phyloP scores from a whole-genome alignment of 1,284 basidiomycete species.

The Fistulinella cinereoalba region DNA sequence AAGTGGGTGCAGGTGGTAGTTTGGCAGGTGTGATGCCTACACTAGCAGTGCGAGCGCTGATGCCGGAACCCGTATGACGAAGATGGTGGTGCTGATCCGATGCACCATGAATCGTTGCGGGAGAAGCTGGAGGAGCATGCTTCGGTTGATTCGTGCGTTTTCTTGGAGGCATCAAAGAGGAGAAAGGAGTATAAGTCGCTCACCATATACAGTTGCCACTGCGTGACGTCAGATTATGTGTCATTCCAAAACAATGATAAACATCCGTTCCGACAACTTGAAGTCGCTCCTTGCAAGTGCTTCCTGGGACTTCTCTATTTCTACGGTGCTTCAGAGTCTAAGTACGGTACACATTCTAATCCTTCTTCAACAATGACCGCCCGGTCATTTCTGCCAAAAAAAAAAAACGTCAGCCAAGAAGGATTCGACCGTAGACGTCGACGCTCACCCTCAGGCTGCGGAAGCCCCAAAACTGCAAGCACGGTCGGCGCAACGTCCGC shows the following conservation, averaged over 20 bases:
- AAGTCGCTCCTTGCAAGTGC: too few relatives aligned
- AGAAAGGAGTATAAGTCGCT: neutral
- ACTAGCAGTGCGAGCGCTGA: conserved; percentile 5
- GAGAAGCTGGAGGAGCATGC: conserved; percentile 4
- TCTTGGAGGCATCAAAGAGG: conserved; percentile 17
- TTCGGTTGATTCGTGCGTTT: conserved; percentile 18
- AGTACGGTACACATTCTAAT: conserved; percentile 18
- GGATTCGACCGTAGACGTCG: neutral
- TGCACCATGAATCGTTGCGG: conserved; percentile 8
- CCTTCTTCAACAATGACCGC: conserved; percentile 26
- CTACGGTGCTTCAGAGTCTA: conserved; percentile 11
- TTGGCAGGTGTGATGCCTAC: conserved; percentile 1
- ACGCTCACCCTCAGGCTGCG: conserved; percentile 55
- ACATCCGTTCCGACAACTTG: too few relatives aligned
- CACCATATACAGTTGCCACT: neutral
- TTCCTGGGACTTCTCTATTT: neutral
- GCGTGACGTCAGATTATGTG: conserved; percentile 24
- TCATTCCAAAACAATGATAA: too few relatives aligned
- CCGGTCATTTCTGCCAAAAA: conserved; percentile 28
- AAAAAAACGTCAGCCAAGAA: conserved; percentile 2
- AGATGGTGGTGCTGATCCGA: conserved; percentile 15
- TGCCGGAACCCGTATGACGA: conserved; percentile 19
- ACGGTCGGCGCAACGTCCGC: conserved; percentile 89
- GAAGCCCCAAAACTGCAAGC: conserved; percentile 68
- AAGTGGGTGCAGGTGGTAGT: neutral